These are phyloP conservation scores for Ganoderma meredithae DNA, from an alignment of 1,284 basidiomycete species.

Conservation along the genomic window DNA sequence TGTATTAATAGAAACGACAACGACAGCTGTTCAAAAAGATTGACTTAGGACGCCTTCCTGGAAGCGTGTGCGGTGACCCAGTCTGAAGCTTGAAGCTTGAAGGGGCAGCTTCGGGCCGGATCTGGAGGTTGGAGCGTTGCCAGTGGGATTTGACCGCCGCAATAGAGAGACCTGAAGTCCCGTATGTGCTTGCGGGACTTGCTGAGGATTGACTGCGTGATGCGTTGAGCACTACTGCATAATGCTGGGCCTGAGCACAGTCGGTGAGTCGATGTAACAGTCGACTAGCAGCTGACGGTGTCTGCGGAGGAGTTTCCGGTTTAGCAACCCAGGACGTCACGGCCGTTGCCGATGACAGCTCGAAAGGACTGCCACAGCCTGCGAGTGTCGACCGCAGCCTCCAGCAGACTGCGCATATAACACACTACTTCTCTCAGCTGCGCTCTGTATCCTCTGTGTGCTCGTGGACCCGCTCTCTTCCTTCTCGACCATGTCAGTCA, in stretches of 20 bases:
- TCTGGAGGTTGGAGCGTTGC: no score
- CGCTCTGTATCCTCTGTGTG: neutral
- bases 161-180: no score
- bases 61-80: no score
- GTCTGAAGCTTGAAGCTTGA: no score
- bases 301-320: neutral
- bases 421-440: constrained; percentile 19
- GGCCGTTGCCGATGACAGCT: constrained; percentile 4
- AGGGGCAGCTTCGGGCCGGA: no score
- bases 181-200: neutral
- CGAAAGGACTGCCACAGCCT: constrained; percentile 4
- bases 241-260: neutral
- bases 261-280: neutral
- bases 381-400: neutral
- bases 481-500: constrained; percentile 20
- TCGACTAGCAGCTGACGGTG: neutral
- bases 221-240: neutral
- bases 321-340: neutral
- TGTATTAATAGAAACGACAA: no score
- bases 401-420: constrained; percentile 5
- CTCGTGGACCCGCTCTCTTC: constrained; percentile 7
- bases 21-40: no score
- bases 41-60: no score
- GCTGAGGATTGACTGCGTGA: neutral
- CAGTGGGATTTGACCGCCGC: no score